Evolutionary conservation across 306 rosid species (phyloP), one percentile per base, ranked within the genome.

Genomic region (Begonia loranthoides): DNA sequence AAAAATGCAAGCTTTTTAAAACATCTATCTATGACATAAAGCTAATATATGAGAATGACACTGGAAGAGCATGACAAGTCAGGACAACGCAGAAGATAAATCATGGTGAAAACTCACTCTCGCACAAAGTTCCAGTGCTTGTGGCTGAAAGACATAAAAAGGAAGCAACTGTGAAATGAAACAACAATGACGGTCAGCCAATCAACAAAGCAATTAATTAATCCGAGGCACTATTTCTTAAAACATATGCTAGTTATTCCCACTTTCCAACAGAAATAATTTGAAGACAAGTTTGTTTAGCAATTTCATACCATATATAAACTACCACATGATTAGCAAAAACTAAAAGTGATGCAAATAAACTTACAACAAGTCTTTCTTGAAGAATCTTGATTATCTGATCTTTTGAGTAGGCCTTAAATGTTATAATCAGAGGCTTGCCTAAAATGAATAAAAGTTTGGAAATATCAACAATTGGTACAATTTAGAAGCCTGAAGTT

Each of bases 41-140:
- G 22, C 22, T 19, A 19, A 19, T 19, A 19, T 2, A 19, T 19
- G 22, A 28, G 9, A 28, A 28, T 28, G 36, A 5, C 6, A 28
- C 6, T 4, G 36, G 36, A 28, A 28, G 36, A 28, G 36, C 36
- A 28, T 28, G 36, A 28, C 36, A 28, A 28, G 36, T 43, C 47
- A 4, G 47, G 13, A 10, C 47, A 43, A 10, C 15, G 7, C 13
- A 43, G 47, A 43, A 43, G 47, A 43, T 43, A 43, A 43, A 43
- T 4, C 47, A 43, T n/a, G 15, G 47, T 4, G 36, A 28, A 43
- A 43, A 43, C 47, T 43, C 47, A 90, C 99, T 70, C 99, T 80
- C n/a, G 95, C 92, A 78, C 99, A 90, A 41, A 90, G 80, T 46
- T 90, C 94, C 70, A 86, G 52, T 56, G 99, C 88, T 72, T 71